A percentile compares a stretch with the other conserved stretches of the same genome.
These are phyloP conservation scores for Colletotrichum sp. DNA, from an alignment of 2,329 filamentous ascomycete genomes.

Conservation along the genomic window DNA sequence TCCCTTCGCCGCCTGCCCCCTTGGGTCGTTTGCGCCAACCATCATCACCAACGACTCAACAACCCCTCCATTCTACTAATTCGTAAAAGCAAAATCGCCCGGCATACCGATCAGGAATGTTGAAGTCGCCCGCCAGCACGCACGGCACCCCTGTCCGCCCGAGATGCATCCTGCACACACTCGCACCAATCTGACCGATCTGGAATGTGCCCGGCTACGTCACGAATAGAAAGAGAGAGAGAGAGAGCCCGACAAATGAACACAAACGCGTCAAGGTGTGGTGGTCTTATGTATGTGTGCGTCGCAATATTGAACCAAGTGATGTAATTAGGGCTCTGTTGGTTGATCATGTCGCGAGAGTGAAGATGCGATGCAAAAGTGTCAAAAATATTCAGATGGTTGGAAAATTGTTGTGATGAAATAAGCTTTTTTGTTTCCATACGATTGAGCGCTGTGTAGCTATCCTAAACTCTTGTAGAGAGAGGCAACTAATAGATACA, in stretches of 20 bases:
- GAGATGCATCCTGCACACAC: slow-evolving; percentile 18
- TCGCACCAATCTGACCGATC: slow-evolving; percentile 6
- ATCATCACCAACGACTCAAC: background rate
- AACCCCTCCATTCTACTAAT: background rate
- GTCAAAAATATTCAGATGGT: background rate
- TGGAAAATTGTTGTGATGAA: background rate
- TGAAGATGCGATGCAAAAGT: background rate
- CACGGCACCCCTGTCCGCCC: slow-evolving; percentile 10
- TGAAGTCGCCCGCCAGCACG: background rate
- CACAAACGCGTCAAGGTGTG: background rate
- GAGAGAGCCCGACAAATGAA: background rate
- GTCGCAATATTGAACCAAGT: background rate
- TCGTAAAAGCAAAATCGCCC: background rate
- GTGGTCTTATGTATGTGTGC: background rate
- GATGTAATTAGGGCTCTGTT: background rate
- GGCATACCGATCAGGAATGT: background rate
- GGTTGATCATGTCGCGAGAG: background rate
- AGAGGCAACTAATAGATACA: slow-evolving; percentile 11
- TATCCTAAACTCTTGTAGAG: background rate
- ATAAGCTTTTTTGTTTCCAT: background rate
- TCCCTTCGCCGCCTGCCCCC: background rate
- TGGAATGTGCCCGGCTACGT: slow-evolving; percentile 10
- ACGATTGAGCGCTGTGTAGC: background rate
- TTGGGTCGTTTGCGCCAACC: background rate
- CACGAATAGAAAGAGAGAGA: background rate